Evolutionary conservation across 2,329 filamentous ascomycete genomes (phyloP), one percentile per base, ranked within the genome.

Genomic region (Monosporascus sp.): DNA sequence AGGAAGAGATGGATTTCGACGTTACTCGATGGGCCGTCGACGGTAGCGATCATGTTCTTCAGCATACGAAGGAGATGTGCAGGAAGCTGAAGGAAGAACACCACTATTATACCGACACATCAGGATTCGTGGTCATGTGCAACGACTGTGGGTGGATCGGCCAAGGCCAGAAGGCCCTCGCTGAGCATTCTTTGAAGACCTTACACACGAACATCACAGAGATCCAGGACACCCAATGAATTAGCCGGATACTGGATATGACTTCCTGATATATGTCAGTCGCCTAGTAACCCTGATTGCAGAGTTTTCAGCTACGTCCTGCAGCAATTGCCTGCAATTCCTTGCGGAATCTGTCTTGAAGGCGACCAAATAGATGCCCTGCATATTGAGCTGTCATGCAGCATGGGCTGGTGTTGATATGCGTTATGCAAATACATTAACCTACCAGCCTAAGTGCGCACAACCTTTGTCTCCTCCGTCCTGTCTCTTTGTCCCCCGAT

Each of bases 21-120:
- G 81, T 86, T 46, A 76, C 79, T 6, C 71, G 80, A 20, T 87
- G 82, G 78, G 70, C 74, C 9, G 71, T 72, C 1, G 70, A 72
- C 39, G 77, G 82, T 44, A 64, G 65, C 59, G 74, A 79, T n/a
- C 87, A 87, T 61, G 81, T 95, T 1, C 83, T 97, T 51, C 78
- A 80, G 17, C 85, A 80, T 54, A 86, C 92, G 0, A 69, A 80
- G 56, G 77, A 82, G 51, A 71, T 92, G 35, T 88, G 88, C 49
- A 70, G 72, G 57, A 80, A 87, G 56, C 75, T 97, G 39, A 72
- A 76, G 56, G 79, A 86, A 59, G 78, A 82, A 50, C 84, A 79
- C 54, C 83, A 95, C 67, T 97, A 97, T 67, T 97, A 84, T 63
- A 97, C 92, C 0, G 90, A 97, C 67, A 96, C 90, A 0, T 82